Percentiles rank a stretch among this genome's conserved stretches.
Evolutionary conservation across 495 filamentous ascomycete species (phyloP).

Genomic region (Clohesyomyces aquaticus): DNA sequence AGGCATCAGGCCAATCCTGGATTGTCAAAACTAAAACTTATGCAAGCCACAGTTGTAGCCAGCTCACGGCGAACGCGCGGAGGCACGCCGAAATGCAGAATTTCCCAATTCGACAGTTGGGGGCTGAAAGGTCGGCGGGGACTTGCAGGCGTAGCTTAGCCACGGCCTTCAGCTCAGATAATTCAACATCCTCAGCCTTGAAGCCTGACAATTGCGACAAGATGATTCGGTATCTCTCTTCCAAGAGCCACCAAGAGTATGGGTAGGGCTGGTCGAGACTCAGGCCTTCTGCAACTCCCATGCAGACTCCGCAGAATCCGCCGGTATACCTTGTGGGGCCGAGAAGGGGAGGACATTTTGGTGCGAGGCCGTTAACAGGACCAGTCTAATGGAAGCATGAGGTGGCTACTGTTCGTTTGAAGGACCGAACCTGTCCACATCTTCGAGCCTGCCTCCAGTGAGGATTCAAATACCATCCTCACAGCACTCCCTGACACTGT

Average conservation of each 20-base stretch:
- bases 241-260: not conserved
- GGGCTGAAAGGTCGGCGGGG: not conserved
- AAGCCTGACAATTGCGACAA: not conserved
- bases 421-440: too few species aligned
- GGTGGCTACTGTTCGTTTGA: too few species aligned
- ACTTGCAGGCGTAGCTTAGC: not conserved
- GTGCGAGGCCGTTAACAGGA: too few species aligned
- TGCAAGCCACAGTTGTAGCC: slow-evolving; percentile 20
- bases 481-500: too few species aligned
- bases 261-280: not conserved
- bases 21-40: not conserved
- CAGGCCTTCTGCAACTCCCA: not conserved
- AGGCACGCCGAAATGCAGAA: not conserved
- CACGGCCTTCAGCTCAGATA: slow-evolving; percentile 1
- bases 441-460: too few species aligned
- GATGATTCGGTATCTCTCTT: not conserved
- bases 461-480: too few species aligned
- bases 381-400: too few species aligned
- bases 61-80: slow-evolving; percentile 14
- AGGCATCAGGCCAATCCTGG: slow-evolving; percentile 11
- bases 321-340: not conserved
- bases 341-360: too few species aligned
- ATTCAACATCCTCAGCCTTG: not conserved
- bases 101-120: not conserved
- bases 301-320: not conserved